Evolutionary conservation across 163 green algal genomes (phyloP).

Genomic region (Scenedesmus sp.): DNA sequence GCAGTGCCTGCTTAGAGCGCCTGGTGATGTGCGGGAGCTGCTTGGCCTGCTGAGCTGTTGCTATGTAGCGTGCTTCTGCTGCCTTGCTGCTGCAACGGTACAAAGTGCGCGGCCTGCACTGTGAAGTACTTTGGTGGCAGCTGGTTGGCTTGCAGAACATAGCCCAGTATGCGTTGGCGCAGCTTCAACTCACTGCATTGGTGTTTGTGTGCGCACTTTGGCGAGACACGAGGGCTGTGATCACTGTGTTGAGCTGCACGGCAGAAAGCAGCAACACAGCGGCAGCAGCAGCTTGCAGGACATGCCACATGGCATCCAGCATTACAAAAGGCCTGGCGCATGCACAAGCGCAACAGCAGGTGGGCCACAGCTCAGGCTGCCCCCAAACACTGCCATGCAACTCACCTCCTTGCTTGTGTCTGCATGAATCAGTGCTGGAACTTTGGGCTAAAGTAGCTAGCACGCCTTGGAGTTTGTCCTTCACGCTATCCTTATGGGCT

Average conservation of each 20-base stretch:
- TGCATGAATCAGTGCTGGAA: constrained; percentile 28
- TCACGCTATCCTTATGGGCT: constrained; percentile 33
- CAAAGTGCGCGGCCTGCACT: no score
- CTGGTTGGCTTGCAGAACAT: no score
- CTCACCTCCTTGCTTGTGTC: constrained; percentile 22
- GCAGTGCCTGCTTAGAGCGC: no score
- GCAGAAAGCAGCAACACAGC: neutral
- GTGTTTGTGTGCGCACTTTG: constrained; percentile 11
- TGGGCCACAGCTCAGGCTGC: neutral
- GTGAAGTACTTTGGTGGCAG: no score
- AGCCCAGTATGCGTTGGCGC: neutral
- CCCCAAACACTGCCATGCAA: neutral
- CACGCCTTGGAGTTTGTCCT: constrained; percentile 37
- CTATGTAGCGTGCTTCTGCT: no score
- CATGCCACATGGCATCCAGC: no score
- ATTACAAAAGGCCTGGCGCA: no score
- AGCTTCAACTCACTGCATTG: neutral
- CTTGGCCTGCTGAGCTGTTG: neutral
- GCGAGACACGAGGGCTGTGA: neutral
- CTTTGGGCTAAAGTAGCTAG: constrained; percentile 11
- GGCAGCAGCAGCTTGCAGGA: neutral
- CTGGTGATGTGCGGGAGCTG: neutral
- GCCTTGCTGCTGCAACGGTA: no score
- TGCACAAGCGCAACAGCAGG: neutral
- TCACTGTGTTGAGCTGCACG: constrained; percentile 21